These are phyloP conservation scores for Neurospora sp. DNA, from an alignment of 495 filamentous ascomycete genomes.

Conservation along the genomic window DNA sequence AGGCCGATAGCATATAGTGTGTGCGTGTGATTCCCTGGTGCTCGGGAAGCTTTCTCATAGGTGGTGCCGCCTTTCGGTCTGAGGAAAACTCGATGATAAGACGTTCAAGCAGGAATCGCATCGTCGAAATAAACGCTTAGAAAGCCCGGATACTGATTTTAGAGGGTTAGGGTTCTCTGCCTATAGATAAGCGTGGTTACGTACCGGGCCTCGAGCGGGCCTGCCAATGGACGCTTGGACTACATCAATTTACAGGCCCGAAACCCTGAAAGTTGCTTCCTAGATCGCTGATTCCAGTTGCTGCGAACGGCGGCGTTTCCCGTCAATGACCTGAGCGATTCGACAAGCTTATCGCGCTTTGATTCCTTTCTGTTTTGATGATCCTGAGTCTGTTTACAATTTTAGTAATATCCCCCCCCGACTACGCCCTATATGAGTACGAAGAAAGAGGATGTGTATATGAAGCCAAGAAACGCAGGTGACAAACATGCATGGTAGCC, in stretches of 20 bases:
- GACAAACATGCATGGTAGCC: not conserved
- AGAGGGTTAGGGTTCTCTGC: not conserved
- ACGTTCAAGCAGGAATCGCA: not conserved
- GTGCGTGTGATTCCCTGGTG: not conserved
- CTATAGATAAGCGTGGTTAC: not conserved
- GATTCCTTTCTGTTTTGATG: not conserved
- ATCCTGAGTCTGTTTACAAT: not conserved
- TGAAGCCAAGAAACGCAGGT: not conserved
- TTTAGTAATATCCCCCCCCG: not conserved
- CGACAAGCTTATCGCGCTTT: not conserved
- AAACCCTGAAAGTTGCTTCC: not conserved
- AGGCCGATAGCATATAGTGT: not conserved
- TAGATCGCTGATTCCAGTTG: not conserved
- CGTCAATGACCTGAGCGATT: not conserved
- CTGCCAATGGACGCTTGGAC: not conserved
- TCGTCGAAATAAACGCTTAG: not conserved
- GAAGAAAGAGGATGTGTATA: not conserved
- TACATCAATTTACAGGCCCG: not conserved
- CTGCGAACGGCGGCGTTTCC: not conserved
- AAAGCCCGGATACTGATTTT: not conserved
- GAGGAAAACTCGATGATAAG: not conserved
- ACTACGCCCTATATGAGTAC: not conserved
- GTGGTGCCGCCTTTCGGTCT: not conserved
- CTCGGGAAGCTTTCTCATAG: not conserved
- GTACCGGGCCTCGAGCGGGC: no score